Evolutionary conservation across 257 asterid genomes (phyloP).

Genomic region (Parsonsia alboflavescens): DNA sequence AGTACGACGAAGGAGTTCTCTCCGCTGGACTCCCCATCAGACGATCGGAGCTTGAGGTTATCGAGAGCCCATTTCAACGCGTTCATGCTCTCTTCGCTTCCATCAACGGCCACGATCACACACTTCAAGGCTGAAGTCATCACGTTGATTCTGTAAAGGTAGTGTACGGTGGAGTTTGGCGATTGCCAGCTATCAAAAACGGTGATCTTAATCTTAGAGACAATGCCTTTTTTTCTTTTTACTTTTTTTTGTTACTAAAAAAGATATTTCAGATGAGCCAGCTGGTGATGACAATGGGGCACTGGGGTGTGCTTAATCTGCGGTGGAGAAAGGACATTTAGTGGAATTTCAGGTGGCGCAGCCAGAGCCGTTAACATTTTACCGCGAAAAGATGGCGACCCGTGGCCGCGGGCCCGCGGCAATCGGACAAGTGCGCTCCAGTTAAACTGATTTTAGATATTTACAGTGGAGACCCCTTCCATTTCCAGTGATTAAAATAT

Average conservation of each 20-base stretch:
- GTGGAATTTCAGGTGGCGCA: not conserved
- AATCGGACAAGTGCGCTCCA: not conserved
- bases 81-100: slow-evolving; percentile 48
- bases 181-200: not conserved
- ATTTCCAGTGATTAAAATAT: no score
- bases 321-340: not conserved
- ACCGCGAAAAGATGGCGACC: slow-evolving; percentile 1
- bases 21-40: slow-evolving; percentile 4
- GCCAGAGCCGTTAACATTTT: not conserved
- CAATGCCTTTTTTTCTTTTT: not conserved
- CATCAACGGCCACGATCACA: slow-evolving; percentile 46
- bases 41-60: slow-evolving; percentile 31
- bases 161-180: not conserved
- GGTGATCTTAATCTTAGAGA: not conserved
- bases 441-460: not conserved
- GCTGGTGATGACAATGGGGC: not conserved
- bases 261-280: not conserved
- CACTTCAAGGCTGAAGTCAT: slow-evolving; percentile 15
- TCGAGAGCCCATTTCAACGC: slow-evolving; percentile 46
- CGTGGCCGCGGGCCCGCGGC: not conserved
- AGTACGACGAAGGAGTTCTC: slow-evolving; percentile 28
- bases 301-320: not conserved
- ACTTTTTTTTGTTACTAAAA: no score
- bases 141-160: not conserved
- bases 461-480: not conserved